These are phyloP conservation scores for Leptographium wingfieldii DNA, from an alignment of 2,329 filamentous ascomycete genomes.

Conservation along the genomic window DNA sequence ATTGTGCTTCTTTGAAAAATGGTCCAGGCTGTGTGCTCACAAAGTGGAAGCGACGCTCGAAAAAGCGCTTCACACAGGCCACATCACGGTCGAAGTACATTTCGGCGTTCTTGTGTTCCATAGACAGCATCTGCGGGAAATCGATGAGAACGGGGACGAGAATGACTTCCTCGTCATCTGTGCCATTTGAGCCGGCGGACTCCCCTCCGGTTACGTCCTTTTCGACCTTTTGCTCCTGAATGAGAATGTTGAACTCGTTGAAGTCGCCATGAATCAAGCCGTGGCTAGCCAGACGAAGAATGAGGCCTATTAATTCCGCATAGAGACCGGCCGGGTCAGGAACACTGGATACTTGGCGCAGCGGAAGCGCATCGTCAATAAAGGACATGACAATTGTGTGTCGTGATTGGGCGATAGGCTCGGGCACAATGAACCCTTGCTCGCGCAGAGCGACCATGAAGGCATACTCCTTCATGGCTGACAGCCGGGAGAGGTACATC, in stretches of 20 bases:
- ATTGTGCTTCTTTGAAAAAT: slow-evolving; percentile 73
- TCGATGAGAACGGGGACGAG: slow-evolving; percentile 83
- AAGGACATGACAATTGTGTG: slow-evolving; percentile 96
- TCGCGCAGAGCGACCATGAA: slow-evolving; percentile 82
- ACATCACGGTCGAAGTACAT: slow-evolving; percentile 98
- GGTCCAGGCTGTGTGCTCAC: slow-evolving; percentile 70
- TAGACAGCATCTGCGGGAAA: slow-evolving; percentile 96
- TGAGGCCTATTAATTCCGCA: slow-evolving; percentile 76
- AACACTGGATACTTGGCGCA: slow-evolving; percentile 76
- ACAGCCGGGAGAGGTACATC: slow-evolving; percentile 95
- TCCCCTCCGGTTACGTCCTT: slow-evolving; percentile 37
- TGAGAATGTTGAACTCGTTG: slow-evolving; percentile 97
- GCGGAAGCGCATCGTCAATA: slow-evolving; percentile 82
- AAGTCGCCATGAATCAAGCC: slow-evolving; percentile 96
- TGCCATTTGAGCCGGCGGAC: slow-evolving; percentile 12
- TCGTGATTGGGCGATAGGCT: slow-evolving; percentile 76
- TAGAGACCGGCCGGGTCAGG: slow-evolving; percentile 79
- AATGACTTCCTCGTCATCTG: not conserved
- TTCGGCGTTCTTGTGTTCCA: slow-evolving; percentile 84
- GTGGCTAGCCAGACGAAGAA: slow-evolving; percentile 69
- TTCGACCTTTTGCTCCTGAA: slow-evolving; percentile 59
- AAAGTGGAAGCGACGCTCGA: slow-evolving; percentile 80
- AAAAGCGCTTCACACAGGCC: slow-evolving; percentile 89
- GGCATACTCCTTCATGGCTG: slow-evolving; percentile 85
- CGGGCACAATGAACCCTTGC: slow-evolving; percentile 80